A percentile compares a stretch with the other conserved stretches of the same genome.
These are phyloP conservation scores for Radiomyces spectabilis DNA, from an alignment of 192 early-diverging fungal genomes.

Conservation along the genomic window DNA sequence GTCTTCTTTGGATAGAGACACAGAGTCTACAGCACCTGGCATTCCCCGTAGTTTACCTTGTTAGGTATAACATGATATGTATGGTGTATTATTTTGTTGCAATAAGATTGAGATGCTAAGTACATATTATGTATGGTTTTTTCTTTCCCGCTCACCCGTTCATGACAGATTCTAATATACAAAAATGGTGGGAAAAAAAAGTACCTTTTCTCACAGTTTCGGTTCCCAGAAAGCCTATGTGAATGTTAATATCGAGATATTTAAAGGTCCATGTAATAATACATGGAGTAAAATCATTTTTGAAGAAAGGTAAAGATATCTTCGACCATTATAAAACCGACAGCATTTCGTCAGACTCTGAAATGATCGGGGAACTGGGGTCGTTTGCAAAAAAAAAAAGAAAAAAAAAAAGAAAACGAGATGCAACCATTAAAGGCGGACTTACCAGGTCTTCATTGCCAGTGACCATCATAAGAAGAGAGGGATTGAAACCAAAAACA, in stretches of 20 bases:
- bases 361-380: not conserved
- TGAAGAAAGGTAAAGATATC: not conserved
- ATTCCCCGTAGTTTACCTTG: no score
- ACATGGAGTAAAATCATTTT: not conserved
- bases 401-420: no score
- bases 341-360: not conserved
- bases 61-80: no score
- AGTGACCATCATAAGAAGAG: slow-evolving; percentile 64
- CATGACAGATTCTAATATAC: not conserved
- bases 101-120: no score
- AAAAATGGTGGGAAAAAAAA: slow-evolving; percentile 20
- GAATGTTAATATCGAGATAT: not conserved
- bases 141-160: no score
- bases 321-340: slow-evolving; percentile 12
- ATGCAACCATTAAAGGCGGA: not conserved
- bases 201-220: not conserved
- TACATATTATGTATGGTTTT: no score
- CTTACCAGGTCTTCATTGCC: slow-evolving; percentile 62
- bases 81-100: no score
- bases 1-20: no score
- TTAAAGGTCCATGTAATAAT: not conserved
- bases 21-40: no score
- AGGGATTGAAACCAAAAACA: slow-evolving; percentile 67
- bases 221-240: not conserved
- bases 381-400: slow-evolving; percentile 1